Evolutionary conservation across 805 yeast species (phyloP).

Genomic region (Ogataea corticis): DNA sequence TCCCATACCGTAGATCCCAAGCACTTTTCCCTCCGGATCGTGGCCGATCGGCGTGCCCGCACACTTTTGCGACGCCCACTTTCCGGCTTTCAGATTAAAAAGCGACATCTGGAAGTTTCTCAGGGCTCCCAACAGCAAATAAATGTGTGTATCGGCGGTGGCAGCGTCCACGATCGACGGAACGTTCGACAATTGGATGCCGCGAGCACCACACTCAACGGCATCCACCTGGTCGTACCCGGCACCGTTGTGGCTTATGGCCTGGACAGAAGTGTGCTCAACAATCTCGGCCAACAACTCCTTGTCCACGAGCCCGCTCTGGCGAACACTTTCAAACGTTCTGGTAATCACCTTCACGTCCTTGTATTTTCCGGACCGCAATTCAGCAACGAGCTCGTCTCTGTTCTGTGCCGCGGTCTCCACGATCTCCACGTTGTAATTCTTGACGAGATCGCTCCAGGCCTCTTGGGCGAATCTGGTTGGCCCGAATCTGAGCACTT

Average conservation of each 20-base stretch:
- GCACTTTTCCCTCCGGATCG: constrained; percentile 72
- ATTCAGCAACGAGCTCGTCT: constrained; percentile 41
- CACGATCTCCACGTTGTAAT: constrained; percentile 46
- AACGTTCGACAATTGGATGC: constrained; percentile 52
- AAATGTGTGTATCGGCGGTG: constrained; percentile 59
- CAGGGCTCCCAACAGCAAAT: constrained; percentile 50
- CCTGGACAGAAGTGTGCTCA: constrained; percentile 36
- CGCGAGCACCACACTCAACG: constrained; percentile 38
- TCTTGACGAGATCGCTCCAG: constrained; percentile 47
- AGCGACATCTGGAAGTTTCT: constrained; percentile 65
- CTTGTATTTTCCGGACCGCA: constrained; percentile 35
- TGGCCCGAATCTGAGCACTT: constrained; percentile 66
- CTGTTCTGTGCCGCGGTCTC: constrained; percentile 41
- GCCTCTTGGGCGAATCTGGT: constrained; percentile 60
- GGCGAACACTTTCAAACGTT: constrained; percentile 40
- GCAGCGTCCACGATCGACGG: constrained; percentile 54
- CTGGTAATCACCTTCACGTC: constrained; percentile 42
- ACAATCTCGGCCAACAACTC: constrained; percentile 42
- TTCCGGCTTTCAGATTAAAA: constrained; percentile 51
- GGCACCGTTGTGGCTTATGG: constrained; percentile 53
- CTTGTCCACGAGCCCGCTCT: constrained; percentile 45
- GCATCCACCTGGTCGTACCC: constrained; percentile 58
- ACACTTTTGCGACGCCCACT: constrained; percentile 54
- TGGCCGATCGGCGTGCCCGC: constrained; percentile 65
- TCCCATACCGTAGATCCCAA: constrained; percentile 86